phyloP scores from a whole-genome alignment of 805 yeast species.

The Cyberlindnera samutprakarnensis region DNA sequence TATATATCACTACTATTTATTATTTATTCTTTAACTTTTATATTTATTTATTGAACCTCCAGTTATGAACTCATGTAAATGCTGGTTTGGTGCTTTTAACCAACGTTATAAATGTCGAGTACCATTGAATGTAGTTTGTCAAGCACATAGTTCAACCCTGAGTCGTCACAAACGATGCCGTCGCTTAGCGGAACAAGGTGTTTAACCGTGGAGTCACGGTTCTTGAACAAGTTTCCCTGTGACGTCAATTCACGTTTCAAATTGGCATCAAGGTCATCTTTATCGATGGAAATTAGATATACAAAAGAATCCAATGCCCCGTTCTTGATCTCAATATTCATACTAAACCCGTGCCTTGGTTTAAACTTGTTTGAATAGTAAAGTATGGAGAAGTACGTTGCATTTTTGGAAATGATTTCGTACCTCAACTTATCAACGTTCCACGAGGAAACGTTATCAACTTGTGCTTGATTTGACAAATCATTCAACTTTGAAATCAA shows the following conservation, averaged over 20 bases:
- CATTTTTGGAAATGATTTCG: constrained; percentile 16
- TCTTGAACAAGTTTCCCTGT: constrained; percentile 4
- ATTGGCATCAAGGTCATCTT: neutral
- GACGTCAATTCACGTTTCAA: constrained; percentile 5
- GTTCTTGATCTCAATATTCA: constrained; percentile 11
- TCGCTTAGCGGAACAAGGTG: constrained; percentile 9
- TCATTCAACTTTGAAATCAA: constrained; percentile 14
- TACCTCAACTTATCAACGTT: constrained; percentile 7
- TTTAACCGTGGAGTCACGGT: constrained; percentile 1
- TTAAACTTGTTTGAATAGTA: constrained; percentile 10
- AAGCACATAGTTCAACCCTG: constrained; percentile 8
- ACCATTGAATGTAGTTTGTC: constrained; percentile 12
- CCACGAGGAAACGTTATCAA: constrained; percentile 1
- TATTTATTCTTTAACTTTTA: constrained; percentile 1
- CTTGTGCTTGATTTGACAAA: constrained; percentile 3
- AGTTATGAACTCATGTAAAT: no score
- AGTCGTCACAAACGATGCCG: constrained; percentile 11
- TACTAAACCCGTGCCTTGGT: constrained; percentile 5
- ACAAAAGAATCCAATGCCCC: constrained; percentile 3
- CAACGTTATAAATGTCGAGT: constrained; percentile 1
- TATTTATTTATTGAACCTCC: no score
- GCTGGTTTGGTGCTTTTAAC: no score
- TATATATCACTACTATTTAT: constrained; percentile 4
- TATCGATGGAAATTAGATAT: constrained; percentile 4
- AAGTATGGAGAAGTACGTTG: constrained; percentile 12